Base-by-base conservation (phyloP, 805 yeast species). In the Schwanniomyces pseudopolymorphus region DNA sequence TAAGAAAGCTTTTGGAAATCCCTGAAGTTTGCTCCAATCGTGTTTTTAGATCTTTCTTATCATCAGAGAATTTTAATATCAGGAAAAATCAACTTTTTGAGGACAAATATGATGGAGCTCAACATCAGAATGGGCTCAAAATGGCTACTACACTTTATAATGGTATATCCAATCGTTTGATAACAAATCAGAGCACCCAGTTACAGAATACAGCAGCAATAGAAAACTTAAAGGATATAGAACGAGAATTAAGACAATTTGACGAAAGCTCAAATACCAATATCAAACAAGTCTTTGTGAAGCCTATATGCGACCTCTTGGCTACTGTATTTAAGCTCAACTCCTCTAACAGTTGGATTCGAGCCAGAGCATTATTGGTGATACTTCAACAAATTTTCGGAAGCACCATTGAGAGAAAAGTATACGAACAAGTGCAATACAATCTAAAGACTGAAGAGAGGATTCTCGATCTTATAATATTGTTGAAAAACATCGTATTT, bases 331-430 rank as follows among this genome's bases (percentile, higher is more conserved):
- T 91, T 64, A 81, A 87, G 25, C 64, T 88, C 19, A 79, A 81
- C 44, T 74, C 70, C 14, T 75, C 87, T 1, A 82, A 81, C 40
- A 80, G 82, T 40, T 89, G 96, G 96, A 64, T 91, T 1, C 70
- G 96, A 44, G 97, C 96, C 0, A 72, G 90, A 38, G 96, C 97
- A 0, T 72, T 89, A 7, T 75, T 90, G 33, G 82, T 89, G 4
- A 80, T 91, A 3, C 67, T 91, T 44, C 97, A 90, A 62, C 96
- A 89, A 60, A 64, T 91, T 1, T 74, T 91, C 33, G 97, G 97
- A 0, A 87, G 92, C 2, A 86, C 97, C 0, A 84, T 91, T 43
- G 97, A 91, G 58, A 84, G 81, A 58, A 80, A 78, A 44, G 75
- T 82, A 4, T 67, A 83, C 35, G 73, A 75, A 24, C 68, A 68